Evolutionary conservation across 495 filamentous ascomycete genomes (phyloP), one percentile per base, ranked within the genome.

Genomic region (Xylaria nigripes): DNA sequence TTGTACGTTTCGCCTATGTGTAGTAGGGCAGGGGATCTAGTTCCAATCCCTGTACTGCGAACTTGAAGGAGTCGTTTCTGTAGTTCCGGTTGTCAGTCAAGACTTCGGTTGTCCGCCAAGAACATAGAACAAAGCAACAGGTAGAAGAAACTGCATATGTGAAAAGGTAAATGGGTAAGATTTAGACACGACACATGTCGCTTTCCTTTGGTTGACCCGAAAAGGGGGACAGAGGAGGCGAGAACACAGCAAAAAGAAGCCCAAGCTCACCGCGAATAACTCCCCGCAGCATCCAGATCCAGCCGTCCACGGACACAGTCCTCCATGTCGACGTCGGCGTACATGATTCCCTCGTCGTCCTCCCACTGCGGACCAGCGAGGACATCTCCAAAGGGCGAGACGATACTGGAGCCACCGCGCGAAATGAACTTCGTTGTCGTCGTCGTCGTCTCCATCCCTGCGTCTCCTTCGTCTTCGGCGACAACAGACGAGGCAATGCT

Each of bases 331-430:
- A 80, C 71, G 22, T 76, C 73, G 0, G 70, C 71, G 43, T 63
- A 72, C 43, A 81, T 61, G 9, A 78, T 56, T 0, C 72, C 72
- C 19, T 72, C 62, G 6, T 90, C 83, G 30, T 85, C 81, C 50
- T 93, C 87, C 89, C 89, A 95, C 47, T 94, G 70, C 1, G 92
- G 92, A 0, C 88, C 90, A 0, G 79, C 81, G 0, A 96, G 66
- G 3, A 90, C 79, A 3, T 90, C 78, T 0, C 92, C 92, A 27
- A 86, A 72, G 0, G 92, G 92, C 6, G 78, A 84, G 43, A 95
- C 72, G 56, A 97, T 91, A 57, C 83, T 86, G 0, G 86, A 92
- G 0, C 92, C 92, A 23, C 91, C 92, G 7, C 84, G 77, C 45
- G 76, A 86, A 44, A 81, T 60, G 51, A 78, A 86, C 3, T 21